Conservation (phyloP, 139 green algal species). For the Medakamo hakoo region DNA sequence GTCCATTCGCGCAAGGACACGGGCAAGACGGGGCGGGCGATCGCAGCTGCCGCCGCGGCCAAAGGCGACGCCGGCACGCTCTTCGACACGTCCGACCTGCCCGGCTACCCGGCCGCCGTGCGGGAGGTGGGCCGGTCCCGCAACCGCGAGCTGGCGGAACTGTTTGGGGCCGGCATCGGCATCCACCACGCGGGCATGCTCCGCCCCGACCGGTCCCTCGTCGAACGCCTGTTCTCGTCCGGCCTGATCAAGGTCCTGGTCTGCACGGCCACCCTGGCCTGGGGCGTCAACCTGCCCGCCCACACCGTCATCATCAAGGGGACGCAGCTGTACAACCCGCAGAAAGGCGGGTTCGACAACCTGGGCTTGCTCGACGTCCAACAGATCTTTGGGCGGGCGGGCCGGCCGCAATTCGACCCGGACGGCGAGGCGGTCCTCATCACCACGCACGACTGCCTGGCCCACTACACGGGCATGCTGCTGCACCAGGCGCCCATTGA, state of each 20-base stretch:
- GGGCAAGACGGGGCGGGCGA: conserved; percentile 68
- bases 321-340: conserved; percentile 93
- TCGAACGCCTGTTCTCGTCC: conserved; percentile 74
- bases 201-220: conserved; percentile 71
- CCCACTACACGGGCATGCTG: conserved; percentile 91
- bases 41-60: conserved; percentile 20
- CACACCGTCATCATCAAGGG: conserved; percentile 97
- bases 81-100: conserved; percentile 22
- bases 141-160: conserved; percentile 75
- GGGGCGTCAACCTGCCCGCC: conserved; percentile 94
- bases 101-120: conserved; percentile 30
- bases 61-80: neutral
- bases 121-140: conserved; percentile 69
- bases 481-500: conserved; percentile 74
- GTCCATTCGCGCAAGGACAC: conserved; percentile 96
- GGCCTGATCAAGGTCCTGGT: conserved; percentile 76
- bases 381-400: conserved; percentile 96
- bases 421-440: conserved; percentile 71
- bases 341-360: conserved; percentile 81
- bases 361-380: conserved; percentile 95
- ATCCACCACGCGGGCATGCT: conserved; percentile 98
- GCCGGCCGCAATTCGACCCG: conserved; percentile 77
- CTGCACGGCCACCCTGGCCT: conserved; percentile 93
- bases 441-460: conserved; percentile 85
- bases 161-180: conserved; percentile 73